Base-by-base conservation (phyloP, 225 moss, liverwort and hornwort species). In the Ulota crispa region DNA sequence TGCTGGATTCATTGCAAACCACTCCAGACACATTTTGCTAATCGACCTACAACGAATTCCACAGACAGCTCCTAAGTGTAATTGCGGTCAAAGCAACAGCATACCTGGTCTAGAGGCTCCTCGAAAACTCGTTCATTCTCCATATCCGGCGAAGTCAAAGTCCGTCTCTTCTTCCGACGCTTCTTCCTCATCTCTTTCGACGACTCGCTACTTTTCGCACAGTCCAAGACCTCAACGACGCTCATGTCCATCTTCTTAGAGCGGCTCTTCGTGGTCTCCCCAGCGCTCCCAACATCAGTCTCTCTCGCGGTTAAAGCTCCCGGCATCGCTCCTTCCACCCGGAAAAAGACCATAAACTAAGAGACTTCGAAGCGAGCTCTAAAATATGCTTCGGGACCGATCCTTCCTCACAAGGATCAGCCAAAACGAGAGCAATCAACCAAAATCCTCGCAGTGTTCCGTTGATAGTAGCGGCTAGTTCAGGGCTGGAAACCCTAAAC, bases 101-200 rank as follows among this genome's bases (percentile, higher is more conserved):
- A 45, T 77, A 88, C 88, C 83, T 37, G 36, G 63, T 77, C 83
- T 5, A 77, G 68, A 66, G 67, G 76, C 20, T 72, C 54, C 36
- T 68, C 78, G 7, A 7, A 67, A 19, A 32, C 81, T 60, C 21
- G 59, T 24, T 34, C 68, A 41, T 56, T 10, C 47, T 76, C 82
- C 19, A 14, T 43, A 12, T 43, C 39, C 27, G 50, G 42, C 7
- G 64, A 34, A 61, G 53, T 84, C 63, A 71, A 24, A 34, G 64
- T 84, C 47, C 73, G 73, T 47, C 64, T 86, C 79, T 84, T 89
- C 72, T 71, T 86, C 76, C 82, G 76, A 43, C 76, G 75, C 59
- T 60, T 75, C 63, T 82, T 84, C 70, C 32, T 83, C 84, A 56
- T 83, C 36, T 71, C 78, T 78, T 81, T 84, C 16, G 70, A 65